A percentile compares a stretch with the other conserved stretches of the same genome.
Evolutionary conservation across 1,284 basidiomycete genomes (phyloP).

Genomic region (Erythrobasidium hasegawianum): DNA sequence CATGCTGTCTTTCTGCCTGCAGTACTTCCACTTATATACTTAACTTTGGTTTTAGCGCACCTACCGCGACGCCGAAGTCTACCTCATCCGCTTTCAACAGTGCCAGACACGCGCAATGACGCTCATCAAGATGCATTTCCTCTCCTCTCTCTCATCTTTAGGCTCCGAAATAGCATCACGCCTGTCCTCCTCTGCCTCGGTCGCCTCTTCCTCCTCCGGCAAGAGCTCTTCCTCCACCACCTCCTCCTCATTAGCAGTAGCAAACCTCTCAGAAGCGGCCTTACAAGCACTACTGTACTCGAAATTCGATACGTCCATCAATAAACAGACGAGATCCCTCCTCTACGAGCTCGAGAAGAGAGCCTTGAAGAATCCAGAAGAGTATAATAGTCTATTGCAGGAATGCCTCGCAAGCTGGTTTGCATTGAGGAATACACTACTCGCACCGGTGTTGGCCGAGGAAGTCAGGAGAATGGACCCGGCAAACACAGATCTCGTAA

Average conservation of each 20-base stretch:
- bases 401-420: conserved; percentile 86
- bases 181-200: conserved; percentile 63
- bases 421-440: conserved; percentile 62
- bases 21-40: conserved; percentile 1
- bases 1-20: conserved; percentile 10
- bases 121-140: conserved; percentile 88
- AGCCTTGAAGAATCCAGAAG: conserved; percentile 64
- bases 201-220: neutral
- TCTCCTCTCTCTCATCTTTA: conserved; percentile 70
- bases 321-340: conserved; percentile 62
- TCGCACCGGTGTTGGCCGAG: conserved; percentile 65
- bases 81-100: conserved; percentile 87
- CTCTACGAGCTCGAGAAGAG: conserved; percentile 78
- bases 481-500: conserved; percentile 70
- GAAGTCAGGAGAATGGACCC: conserved; percentile 80
- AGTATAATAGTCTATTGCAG: conserved; percentile 66
- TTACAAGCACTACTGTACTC: conserved; percentile 81
- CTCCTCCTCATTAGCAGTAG: neutral
- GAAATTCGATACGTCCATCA: conserved; percentile 68
- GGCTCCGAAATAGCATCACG: conserved; percentile 68
- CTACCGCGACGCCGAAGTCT: conserved; percentile 83
- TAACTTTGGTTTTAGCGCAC: conserved; percentile 62
- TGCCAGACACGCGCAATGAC: conserved; percentile 95
- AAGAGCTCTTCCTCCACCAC: neutral
- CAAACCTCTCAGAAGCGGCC: conserved; percentile 77